Conservation (phyloP, 768 basidiomycete genomes). For the Calocybe gangraenosa region DNA sequence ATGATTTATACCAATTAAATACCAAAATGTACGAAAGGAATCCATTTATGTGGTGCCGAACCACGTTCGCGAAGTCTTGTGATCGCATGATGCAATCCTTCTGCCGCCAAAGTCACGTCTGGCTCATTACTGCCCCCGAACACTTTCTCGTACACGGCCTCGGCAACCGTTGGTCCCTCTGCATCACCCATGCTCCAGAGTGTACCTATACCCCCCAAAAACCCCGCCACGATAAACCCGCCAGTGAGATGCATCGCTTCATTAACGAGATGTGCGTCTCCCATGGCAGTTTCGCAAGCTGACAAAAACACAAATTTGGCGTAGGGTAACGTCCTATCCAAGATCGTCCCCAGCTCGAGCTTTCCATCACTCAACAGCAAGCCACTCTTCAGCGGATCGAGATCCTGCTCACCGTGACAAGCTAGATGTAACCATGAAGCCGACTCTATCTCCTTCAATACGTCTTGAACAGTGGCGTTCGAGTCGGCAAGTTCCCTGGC, state of each 20-base stretch:
- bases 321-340: slow-evolving; percentile 12
- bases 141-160: slow-evolving; percentile 11
- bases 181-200: slow-evolving; percentile 18
- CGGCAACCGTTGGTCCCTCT: slow-evolving; percentile 15
- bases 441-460: slow-evolving; percentile 9
- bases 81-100: slow-evolving; percentile 13
- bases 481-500: background rate
- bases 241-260: slow-evolving; percentile 29
- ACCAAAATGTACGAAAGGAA: slow-evolving; percentile 18
- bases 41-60: slow-evolving; percentile 7
- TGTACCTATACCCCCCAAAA: slow-evolving; percentile 20
- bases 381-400: slow-evolving; percentile 15
- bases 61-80: slow-evolving; percentile 6
- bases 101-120: slow-evolving; percentile 10
- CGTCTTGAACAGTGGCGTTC: slow-evolving; percentile 6
- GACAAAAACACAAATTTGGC: slow-evolving; percentile 33
- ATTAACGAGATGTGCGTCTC: slow-evolving; percentile 15
- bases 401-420: slow-evolving; percentile 21
- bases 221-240: slow-evolving; percentile 23
- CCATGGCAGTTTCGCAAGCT: slow-evolving; percentile 23
- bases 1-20: too few species aligned
- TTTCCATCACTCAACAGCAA: slow-evolving; percentile 15
- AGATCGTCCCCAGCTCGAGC: slow-evolving; percentile 22
- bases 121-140: slow-evolving; percentile 2
- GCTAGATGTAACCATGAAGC: slow-evolving; percentile 19